These are phyloP conservation scores for Naegleria lovaniensis DNA, from an alignment of 208 protist species.

Conservation along the genomic window DNA sequence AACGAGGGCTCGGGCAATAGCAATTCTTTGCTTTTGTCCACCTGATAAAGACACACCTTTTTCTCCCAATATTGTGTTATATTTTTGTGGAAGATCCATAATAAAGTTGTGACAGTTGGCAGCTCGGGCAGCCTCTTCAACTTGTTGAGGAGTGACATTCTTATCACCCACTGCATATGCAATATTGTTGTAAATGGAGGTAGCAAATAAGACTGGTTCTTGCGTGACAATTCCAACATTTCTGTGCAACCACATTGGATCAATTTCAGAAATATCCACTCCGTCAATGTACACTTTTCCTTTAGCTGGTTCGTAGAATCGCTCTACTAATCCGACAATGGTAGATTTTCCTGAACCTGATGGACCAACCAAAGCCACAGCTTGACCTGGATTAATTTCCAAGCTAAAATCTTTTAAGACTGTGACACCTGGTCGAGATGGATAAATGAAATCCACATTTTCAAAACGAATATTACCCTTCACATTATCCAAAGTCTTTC, in stretches of 20 bases:
- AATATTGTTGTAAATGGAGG: not conserved
- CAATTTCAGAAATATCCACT: conserved; percentile 55
- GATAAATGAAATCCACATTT: conserved; percentile 21
- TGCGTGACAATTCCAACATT: conserved; percentile 37
- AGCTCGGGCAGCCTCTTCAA: not conserved
- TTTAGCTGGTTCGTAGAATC: conserved; percentile 64
- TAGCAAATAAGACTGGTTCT: conserved; percentile 19
- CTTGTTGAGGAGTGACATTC: conserved; percentile 6
- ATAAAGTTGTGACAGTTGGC: conserved; percentile 31
- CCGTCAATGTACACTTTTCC: conserved; percentile 54
- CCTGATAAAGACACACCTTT: conserved; percentile 42
- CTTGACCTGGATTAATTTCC: not conserved
- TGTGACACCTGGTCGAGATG: not conserved
- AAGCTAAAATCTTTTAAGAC: conserved; percentile 21
- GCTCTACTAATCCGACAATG: conserved; percentile 65
- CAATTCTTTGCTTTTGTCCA: conserved; percentile 48
- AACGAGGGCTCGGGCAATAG: conserved; percentile 34
- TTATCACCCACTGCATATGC: not conserved
- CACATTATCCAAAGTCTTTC: not conserved
- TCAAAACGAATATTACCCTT: conserved; percentile 44
- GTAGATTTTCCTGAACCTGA: conserved; percentile 55
- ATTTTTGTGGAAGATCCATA: conserved; percentile 27
- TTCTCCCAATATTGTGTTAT: conserved; percentile 48
- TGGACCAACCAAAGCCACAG: not conserved
- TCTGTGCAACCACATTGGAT: conserved; percentile 56